These are phyloP conservation scores for Casuarina glauca DNA, from an alignment of 306 rosid species.

Conservation along the genomic window DNA sequence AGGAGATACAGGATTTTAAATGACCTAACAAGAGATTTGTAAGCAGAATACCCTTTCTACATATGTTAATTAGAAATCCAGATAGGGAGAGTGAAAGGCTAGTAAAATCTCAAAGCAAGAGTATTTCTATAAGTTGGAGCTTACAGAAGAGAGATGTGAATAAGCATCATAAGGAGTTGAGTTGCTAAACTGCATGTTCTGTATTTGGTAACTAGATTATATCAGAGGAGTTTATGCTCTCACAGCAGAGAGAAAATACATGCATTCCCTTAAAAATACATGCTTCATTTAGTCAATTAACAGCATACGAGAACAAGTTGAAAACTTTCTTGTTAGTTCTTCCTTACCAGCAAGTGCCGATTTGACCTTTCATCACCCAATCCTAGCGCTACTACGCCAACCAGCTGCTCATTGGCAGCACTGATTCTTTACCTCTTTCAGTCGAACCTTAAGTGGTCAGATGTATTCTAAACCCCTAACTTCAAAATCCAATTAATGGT, in stretches of 20 bases:
- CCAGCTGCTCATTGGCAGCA: conserved; percentile 5
- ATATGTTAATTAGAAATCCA: not conserved
- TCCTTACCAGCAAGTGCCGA: no score
- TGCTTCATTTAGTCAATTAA: no score
- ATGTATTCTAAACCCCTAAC: not conserved
- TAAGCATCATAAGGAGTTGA: not conserved
- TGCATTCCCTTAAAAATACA: not conserved
- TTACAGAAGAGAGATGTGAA: not conserved
- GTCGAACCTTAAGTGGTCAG: not conserved
- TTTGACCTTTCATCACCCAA: not conserved
- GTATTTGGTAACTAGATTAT: not conserved
- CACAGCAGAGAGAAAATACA: not conserved
- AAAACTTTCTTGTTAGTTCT: not conserved
- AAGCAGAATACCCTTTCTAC: not conserved
- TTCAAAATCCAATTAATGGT: not conserved
- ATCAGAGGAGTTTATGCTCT: not conserved
- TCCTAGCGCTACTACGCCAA: not conserved
- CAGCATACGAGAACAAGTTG: not conserved
- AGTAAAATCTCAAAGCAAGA: not conserved
- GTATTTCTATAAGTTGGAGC: conserved; percentile 3
- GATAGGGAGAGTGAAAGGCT: not conserved
- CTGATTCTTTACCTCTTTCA: not conserved
- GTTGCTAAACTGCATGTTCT: not conserved
- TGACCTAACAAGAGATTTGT: not conserved
- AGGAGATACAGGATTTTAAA: not conserved